Base-by-base conservation (phyloP, 768 basidiomycete genomes). In the Hemileccinum impolitum region DNA sequence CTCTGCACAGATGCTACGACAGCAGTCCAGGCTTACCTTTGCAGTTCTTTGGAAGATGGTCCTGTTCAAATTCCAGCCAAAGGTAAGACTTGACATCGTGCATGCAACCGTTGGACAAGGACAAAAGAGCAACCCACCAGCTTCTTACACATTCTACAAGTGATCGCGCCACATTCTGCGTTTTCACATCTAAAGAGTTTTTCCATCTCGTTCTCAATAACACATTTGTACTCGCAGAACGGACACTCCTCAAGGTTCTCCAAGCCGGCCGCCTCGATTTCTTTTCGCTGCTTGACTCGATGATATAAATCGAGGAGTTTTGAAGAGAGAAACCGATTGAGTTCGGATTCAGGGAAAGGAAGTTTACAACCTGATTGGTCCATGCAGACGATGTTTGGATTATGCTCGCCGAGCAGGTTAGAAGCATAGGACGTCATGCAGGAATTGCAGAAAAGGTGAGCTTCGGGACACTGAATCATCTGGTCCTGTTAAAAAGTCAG, bases 231-330 rank as follows among this genome's bases (percentile, higher is more conserved):
- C 37, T 92, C 90, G 69, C 94, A 96, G 55, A 85, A 90, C 4
- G 94, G 94, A 63, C 94, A 96, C 57, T 87, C 87, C 65, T 94
- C 92, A 12, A 95, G 72, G 5, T 82, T 82, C 39, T 90, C 89
- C 31, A 96, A 61, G 2, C 76, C 81, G 15, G 93, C 93, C 0
- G 77, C 80, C 48, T 86, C 82, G 28, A 95, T 80, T 55, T 92
- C 89, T 63, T 88, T 86, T 32, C 78, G 79, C 61, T 89, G 87
- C 54, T 80, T 80, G 25, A 93, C 79, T 25, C 85, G 77, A 49
- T 87, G 80, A 57, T 87, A 93, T 11, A 93, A 71, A 23, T 71
- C 73, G 53, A 87, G 72, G 5, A 90, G 75, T 62, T 87, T 90
- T 4, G 70, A 63, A 1, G 84, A 69, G 6, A 95, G 77, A 58